Evolutionary conservation across 768 basidiomycete species (phyloP), one percentile per base, ranked within the genome.

Genomic region (Pluteus cervinus): DNA sequence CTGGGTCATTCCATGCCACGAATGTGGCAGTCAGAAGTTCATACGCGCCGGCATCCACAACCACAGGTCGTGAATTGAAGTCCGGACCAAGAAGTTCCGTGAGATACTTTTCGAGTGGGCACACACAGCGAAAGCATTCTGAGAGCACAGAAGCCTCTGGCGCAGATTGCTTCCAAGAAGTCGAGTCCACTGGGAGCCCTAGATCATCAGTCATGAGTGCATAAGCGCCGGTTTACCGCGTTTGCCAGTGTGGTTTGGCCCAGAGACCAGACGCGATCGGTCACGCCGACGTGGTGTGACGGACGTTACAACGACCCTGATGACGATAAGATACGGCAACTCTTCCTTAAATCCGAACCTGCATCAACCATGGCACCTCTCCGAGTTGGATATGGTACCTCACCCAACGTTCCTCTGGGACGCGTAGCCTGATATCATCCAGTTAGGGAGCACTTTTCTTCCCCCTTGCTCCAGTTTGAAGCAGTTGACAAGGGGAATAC

Each of bases 371-470:
- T 10, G 3, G 54, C 54, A 53, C 45, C 43, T 14, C 44, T 56
- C 24, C 42, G 56, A 46, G 53, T 74, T 40, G 71, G 72, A 52
- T 74, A 71, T 42, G 72, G 73, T 72, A 47, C 40, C 52, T 38
- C 23, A 7, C 15, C 29, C 22, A 7, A 14, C 25, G 31, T 28
- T 24, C 9, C 24, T 29, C n/a, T 21, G 14, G 28, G 14, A 17
- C 11, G 31, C 9, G n/a, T 14, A 12, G 24, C 35, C 15, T 17
- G 25, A 9, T 26, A 15, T 2, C 14, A 26, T 15, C 6, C 46
- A 85, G 85, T 90, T 33, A 69, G 84, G 22, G 87, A 90, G 53
- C 92, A 96, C 57, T 97, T 97, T 61, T 87, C 86, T 11, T 86
- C 87, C 1, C 94, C 94, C 0, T 68, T 99, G 11, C 75, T 98